phyloP scores from a whole-genome alignment of 805 yeast species.

The Allodekkera sacchari region DNA sequence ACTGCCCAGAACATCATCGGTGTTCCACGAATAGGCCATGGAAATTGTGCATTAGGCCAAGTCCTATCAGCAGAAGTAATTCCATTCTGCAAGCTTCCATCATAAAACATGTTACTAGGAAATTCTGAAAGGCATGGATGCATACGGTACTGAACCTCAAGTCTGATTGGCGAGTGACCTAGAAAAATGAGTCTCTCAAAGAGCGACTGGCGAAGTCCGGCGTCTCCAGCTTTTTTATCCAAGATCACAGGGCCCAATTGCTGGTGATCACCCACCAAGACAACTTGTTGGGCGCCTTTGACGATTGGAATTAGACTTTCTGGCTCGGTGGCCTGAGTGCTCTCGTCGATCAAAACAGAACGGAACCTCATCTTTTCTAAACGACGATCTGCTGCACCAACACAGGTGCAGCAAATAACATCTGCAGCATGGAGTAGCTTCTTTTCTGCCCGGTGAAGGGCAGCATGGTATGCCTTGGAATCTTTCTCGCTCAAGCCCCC shows the following conservation, averaged over 20 bases:
- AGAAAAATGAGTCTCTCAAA: constrained; percentile 78
- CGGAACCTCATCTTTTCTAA: constrained; percentile 50
- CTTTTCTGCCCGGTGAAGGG: constrained; percentile 40
- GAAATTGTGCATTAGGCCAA: constrained; percentile 50
- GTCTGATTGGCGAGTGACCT: constrained; percentile 77
- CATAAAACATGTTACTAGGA: constrained; percentile 86
- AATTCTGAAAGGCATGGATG: constrained; percentile 82
- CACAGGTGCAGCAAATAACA: constrained; percentile 86
- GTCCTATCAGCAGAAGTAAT: constrained; percentile 70
- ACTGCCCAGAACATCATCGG: constrained; percentile 98
- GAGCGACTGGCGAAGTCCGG: constrained; percentile 79
- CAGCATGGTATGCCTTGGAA: constrained; percentile 32
- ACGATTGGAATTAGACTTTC: constrained; percentile 84
- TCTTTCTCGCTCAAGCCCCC: constrained; percentile 63
- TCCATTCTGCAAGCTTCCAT: constrained; percentile 87
- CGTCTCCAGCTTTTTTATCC: constrained; percentile 72
- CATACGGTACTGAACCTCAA: constrained; percentile 94
- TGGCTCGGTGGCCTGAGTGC: constrained; percentile 92
- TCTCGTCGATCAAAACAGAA: constrained; percentile 83
- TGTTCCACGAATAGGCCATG: constrained; percentile 79
- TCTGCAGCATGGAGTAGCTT: constrained; percentile 49
- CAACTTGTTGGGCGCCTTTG: constrained; percentile 82
- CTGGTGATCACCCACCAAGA: constrained; percentile 89
- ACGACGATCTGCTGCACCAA: constrained; percentile 79
- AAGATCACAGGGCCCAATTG: constrained; percentile 90